Evolutionary conservation across 192 early-diverging fungal species (phyloP), one percentile per base, ranked within the genome.

Genomic region (Coemansia biformis): DNA sequence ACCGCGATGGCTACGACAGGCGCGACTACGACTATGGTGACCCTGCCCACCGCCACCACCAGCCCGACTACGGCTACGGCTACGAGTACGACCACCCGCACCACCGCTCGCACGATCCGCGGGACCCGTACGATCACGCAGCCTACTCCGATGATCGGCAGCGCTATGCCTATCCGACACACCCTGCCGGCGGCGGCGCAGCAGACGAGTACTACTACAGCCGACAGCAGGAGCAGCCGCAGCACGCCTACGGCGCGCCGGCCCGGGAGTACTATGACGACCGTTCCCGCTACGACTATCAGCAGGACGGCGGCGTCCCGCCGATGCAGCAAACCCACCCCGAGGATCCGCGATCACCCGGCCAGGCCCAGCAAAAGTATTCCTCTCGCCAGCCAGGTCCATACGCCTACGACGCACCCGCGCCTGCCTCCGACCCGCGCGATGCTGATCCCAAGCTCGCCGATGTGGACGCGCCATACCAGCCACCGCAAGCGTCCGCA

Each of bases 181-280:
- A 26, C 3, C 24, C 24, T 6, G 24, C 24, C 2, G 24, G 6
- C 6, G 24, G 3, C 24, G 24, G 24, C 24, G 24, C 24, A 2
- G 2, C 24, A 6, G 24, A 26, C 24, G 24, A 2, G 24, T 26
- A 26, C 24, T 26, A 26, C n/a, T n/a, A n/a, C n/a, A n/a, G n/a
- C n/a, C n/a, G n/a, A n/a, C n/a, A n/a, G n/a, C n/a, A n/a, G n/a
- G n/a, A n/a, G n/a, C 24, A 26, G 24, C 24, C 24, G 24, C 24
- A n/a, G n/a, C 24, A 26, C 6, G 24, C 24, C 24, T 26, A 26
- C 6, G 24, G 24, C 24, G 6, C 24, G 24, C n/a, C n/a, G n/a
- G n/a, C n/a, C n/a, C n/a, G n/a, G n/a, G n/a, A n/a, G 24, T 66
- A 59, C 46, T 66, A 66, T 28, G 55, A 53, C 16, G 46, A 49